Base-by-base conservation (phyloP, 1,284 basidiomycete species). In the Ustilago cynodontis region DNA sequence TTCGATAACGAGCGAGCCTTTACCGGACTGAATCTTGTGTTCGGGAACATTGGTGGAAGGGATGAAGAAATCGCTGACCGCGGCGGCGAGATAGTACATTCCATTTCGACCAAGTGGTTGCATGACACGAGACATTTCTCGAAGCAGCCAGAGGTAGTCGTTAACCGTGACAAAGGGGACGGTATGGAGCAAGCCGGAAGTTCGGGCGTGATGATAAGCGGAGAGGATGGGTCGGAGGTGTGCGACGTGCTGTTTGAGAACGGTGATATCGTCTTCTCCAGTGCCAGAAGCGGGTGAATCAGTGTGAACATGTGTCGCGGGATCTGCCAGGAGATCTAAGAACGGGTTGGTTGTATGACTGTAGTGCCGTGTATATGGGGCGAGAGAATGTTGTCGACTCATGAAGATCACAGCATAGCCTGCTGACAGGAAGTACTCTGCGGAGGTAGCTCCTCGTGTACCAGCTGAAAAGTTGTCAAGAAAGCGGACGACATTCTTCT, bases 391-490 rank as follows among this genome's bases (percentile, higher is more conserved):
- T 86, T 97, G 94, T 10, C 96, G 90, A 87, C 98, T 95, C 90
- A 99, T 93, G 87, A 99, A 99, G 83, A 99, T 95, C 85, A 99
- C 97, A 24, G 95, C 95, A 88, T 99, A 99, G 72, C 93, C 93
- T 1, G 93, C 91, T 5, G 86, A 90, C 64, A 99, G 90, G 86
- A 99, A 98, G 88, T 99, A 98, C 87, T 99, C 96, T 1, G 96
- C 96, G 4, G 95, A 98, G 0, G 96, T 95, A 31, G 97, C 94
- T 39, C 97, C 96, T 85, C 96, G 90, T 16, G 97, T 99, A 57
- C 96, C 95, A 60, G 97, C 97, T 86, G 94, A 97, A 87, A 98
- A 99, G 88, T 99, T 99, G 87, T 99, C 96, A 31, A 99, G 89
- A 87, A 98, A 99, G 57, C 97, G 94, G 51, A 99, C 96, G 76